A percentile compares a stretch with the other conserved stretches of the same genome.
Conservation (phyloP, 176 grass and related monocot genomes). For the Guadua angustifolia region DNA sequence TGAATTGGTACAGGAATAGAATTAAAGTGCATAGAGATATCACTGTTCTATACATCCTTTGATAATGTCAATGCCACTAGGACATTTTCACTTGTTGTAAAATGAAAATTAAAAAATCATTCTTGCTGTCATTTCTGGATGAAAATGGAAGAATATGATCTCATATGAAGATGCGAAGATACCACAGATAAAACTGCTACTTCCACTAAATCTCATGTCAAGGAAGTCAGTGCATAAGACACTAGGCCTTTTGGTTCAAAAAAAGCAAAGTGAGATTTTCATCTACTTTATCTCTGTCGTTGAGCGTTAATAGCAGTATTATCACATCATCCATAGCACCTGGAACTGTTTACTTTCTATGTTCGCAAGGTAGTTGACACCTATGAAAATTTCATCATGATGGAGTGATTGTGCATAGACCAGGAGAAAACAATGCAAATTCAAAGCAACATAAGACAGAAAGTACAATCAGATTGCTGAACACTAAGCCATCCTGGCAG, state of each 20-base stretch:
- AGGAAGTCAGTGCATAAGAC: background rate
- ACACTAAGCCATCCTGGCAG: background rate
- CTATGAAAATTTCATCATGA: background rate
- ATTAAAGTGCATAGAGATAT: background rate
- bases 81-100: background rate
- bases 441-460: background rate
- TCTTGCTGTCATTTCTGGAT: background rate
- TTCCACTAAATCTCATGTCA: background rate
- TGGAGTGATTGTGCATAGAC: background rate
- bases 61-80: background rate
- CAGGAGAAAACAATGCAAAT: constrained; percentile 8
- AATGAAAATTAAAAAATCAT: background rate
- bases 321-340: background rate
- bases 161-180: background rate
- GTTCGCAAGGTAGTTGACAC: background rate
- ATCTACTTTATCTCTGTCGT: background rate
- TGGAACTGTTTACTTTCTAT: background rate
- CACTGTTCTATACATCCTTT: background rate
- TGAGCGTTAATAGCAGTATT: background rate
- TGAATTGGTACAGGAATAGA: background rate
- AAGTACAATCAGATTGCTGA: background rate
- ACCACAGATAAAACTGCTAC: background rate
- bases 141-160: constrained; percentile 13
- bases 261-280: background rate
- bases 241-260: background rate